Evolutionary conservation across 2,329 filamentous ascomycete genomes (phyloP), one percentile per base, ranked within the genome.

Genomic region (Raffaelea arxii): DNA sequence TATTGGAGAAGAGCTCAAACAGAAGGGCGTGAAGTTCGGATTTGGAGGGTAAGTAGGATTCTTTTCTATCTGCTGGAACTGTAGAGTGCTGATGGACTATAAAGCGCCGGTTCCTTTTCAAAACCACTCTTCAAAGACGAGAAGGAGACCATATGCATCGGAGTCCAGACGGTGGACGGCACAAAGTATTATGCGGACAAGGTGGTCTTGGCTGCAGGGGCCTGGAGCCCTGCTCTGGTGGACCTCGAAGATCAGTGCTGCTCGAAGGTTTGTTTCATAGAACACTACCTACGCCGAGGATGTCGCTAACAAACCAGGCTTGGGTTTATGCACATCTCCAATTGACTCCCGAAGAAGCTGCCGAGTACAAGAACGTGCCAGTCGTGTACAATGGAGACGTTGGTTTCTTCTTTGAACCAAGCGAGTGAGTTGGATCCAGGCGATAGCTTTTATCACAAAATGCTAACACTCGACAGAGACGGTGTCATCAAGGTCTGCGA

Each of bases 341-440:
- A 45, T 57, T 71, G 40, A 63, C 63, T 1, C 60, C 63, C 1
- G 51, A 65, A 37, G 69, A 71, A 54, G 61, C 62, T 0, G 58
- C 58, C 2, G 53, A 59, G n/a, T 71, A 69, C 56, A 68, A 65
- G 46, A 54, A 61, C 38, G 54, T 61, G 0, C 69, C 69, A 0
- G 67, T 71, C 0, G 58, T 72, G 1, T 72, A 71, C 52, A 67
- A 73, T 30, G 62, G 68, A 38, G 66, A 67, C 5, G 58, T 65
- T 25, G 70, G 70, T 1, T 73, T 72, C 58, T 72, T 72, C 57
- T 72, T 73, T 56, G 69, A 72, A 47, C 65, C 66, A 2, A 65
- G 66, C 43, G 65, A 67, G 56, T 61, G 16, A 7, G 46, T 43
- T 6, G 12, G 4, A 19, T 36, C 32, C 32, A 25, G 19, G 19